These are phyloP conservation scores for Coniochaeta hoffmannii DNA, from an alignment of 2,329 filamentous ascomycete genomes.

Conservation along the genomic window DNA sequence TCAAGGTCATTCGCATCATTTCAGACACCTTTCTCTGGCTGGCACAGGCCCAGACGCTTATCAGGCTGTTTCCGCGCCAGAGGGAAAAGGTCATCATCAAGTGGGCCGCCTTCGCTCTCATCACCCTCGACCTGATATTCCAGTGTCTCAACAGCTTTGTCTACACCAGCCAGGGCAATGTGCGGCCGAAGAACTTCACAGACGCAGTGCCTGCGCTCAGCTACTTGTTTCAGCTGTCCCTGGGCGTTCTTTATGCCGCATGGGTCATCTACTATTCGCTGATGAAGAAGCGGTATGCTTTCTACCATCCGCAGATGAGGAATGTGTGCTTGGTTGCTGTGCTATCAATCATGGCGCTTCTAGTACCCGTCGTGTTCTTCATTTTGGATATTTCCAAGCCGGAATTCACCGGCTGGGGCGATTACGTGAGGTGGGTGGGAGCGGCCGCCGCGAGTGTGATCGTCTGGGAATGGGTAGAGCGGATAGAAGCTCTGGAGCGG, in stretches of 20 bases:
- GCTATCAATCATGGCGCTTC: conserved; percentile 71
- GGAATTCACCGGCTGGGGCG: conserved; percentile 84
- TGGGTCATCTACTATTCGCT: conserved; percentile 92
- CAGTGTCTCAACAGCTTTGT: conserved; percentile 84
- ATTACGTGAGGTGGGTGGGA: conserved; percentile 95
- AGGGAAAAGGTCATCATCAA: conserved; percentile 98
- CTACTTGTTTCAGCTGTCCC: conserved; percentile 81
- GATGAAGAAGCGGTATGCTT: conserved; percentile 87
- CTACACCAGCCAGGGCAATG: conserved; percentile 41
- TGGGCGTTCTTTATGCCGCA: conserved; percentile 81
- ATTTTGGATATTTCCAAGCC: conserved; percentile 83
- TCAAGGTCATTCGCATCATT: conserved; percentile 85
- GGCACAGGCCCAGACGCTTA: conserved; percentile 92
- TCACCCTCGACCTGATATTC: conserved; percentile 84
- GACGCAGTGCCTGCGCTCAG: conserved; percentile 87
- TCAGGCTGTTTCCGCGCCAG: conserved; percentile 89
- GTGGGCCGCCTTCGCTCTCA: conserved; percentile 93
- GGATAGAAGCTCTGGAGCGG: conserved; percentile 84
- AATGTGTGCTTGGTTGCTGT: conserved; percentile 78
- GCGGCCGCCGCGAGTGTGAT: conserved; percentile 92
- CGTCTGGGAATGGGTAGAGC: conserved; percentile 96
- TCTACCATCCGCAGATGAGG: conserved; percentile 83
- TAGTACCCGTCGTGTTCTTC: conserved; percentile 89
- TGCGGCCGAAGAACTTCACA: conserved; percentile 67
- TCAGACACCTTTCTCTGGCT: conserved; percentile 97